Percentiles rank a stretch among this genome's conserved stretches.
phyloP scores from a whole-genome alignment of 805 yeast species.

The Cyberlindnera japonica region DNA sequence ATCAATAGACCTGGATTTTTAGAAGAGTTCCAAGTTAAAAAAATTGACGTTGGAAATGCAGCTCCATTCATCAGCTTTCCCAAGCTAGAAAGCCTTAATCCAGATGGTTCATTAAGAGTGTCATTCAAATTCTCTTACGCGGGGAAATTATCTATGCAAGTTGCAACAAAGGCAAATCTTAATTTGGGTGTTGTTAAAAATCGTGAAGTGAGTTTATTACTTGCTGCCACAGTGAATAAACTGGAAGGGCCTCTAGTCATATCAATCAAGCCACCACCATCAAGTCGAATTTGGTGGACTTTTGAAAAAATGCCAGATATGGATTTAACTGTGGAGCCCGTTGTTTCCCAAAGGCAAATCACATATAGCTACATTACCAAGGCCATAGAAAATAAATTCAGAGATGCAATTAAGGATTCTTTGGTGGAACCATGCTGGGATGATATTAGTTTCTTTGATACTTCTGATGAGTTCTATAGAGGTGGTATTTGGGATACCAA shows the following conservation, averaged over 20 bases:
- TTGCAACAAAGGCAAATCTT: constrained; percentile 76
- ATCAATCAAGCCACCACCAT: constrained; percentile 83
- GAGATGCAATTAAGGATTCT: constrained; percentile 74
- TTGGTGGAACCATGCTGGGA: constrained; percentile 88
- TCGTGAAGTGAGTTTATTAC: constrained; percentile 68
- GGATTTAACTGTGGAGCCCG: constrained; percentile 78
- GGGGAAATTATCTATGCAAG: constrained; percentile 72
- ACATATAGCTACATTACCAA: constrained; percentile 77
- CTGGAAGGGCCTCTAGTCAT: constrained; percentile 72
- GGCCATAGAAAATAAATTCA: constrained; percentile 70
- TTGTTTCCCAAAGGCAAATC: constrained; percentile 81
- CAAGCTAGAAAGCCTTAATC: constrained; percentile 59
- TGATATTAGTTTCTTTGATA: constrained; percentile 68
- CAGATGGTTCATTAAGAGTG: constrained; percentile 73
- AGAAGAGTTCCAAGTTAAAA: constrained; percentile 73
- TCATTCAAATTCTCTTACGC: constrained; percentile 60
- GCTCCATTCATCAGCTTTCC: constrained; percentile 82
- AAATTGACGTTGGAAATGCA: constrained; percentile 70
- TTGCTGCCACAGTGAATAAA: constrained; percentile 64
- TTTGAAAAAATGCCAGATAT: constrained; percentile 76
- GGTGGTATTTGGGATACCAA: constrained; percentile 89
- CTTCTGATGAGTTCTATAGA: constrained; percentile 66
- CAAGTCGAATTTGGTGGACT: constrained; percentile 86
- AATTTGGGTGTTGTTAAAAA: constrained; percentile 70
- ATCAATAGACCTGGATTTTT: constrained; percentile 84